Percentiles rank a stretch among this genome's conserved stretches.
Evolutionary conservation across 2,329 filamentous ascomycete species (phyloP).

Genomic region (Fusarium subtropicale): DNA sequence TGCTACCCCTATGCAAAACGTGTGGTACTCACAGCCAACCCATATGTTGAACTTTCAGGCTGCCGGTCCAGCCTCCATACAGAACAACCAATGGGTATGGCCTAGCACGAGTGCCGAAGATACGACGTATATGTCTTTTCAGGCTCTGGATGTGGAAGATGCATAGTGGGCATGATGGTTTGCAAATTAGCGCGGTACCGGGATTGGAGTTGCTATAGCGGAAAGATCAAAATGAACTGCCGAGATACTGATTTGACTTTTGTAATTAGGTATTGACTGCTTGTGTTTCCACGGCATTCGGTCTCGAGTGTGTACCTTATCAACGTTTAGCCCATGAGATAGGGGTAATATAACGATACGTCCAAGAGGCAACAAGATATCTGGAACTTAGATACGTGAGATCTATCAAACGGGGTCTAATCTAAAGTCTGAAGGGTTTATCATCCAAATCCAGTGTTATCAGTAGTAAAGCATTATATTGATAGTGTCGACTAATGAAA

Average conservation of each 20-base stretch:
- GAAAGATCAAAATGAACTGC: neutral
- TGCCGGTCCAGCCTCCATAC: slow-evolving; percentile 38
- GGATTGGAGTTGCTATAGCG: neutral
- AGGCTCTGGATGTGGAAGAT: slow-evolving; percentile 39
- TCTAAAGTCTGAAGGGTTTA: neutral
- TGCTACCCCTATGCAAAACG: slow-evolving; percentile 42
- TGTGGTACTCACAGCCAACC: slow-evolving; percentile 49
- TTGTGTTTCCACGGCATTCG: neutral
- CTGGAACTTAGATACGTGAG: neutral
- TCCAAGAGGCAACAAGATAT: neutral
- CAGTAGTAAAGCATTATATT: neutral
- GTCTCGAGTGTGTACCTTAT: neutral
- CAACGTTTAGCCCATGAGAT: neutral
- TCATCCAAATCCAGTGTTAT: neutral
- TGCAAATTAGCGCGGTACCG: neutral
- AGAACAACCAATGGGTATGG: slow-evolving; percentile 48
- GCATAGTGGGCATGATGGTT: neutral
- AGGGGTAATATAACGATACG: neutral
- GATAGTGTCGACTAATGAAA: neutral
- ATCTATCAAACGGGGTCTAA: neutral
- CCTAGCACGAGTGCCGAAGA: slow-evolving; percentile 39
- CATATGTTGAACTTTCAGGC: slow-evolving; percentile 49
- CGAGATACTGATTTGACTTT: neutral
- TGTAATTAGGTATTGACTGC: neutral
- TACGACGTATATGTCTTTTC: slow-evolving; percentile 30